Base-by-base conservation (phyloP, 176 grass and related monocot genomes). In the Hordeum marinum region DNA sequence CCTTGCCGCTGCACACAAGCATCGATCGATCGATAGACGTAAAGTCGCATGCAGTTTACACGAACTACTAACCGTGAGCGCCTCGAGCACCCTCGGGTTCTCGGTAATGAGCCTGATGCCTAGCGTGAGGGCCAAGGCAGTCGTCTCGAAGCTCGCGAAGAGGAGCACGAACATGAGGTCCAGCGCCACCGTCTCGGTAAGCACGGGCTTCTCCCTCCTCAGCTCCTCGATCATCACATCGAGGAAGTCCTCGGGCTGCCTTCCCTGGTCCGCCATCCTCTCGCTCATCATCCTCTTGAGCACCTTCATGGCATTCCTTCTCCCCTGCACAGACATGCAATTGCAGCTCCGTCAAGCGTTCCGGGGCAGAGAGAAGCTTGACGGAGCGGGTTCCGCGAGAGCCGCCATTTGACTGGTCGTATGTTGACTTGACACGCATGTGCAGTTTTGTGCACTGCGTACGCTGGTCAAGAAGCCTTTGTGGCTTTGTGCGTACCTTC, bases 111-210 rank as follows among this genome's bases (percentile, higher is more conserved):
- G 90, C 79, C 90, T 94, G 77, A 97, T 74, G 72, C 85, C 94
- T 11, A 92, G 85, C 65, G 94, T 97, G 84, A 97, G 91, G 15
- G 90, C 84, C 92, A 97, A 84, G 4, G 94, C 81, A 14, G 92
- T 94, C 12, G 92, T 91, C 87, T 94, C 89, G 69, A 89, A 94
- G 72, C 92, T 89, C 42, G 92, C 86, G 63, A 94, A 94, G 81
- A 94, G 89, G 48, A 94, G 86, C 72, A 89, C 89, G 70, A 94
- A 89, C 89, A 89, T 87, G 83, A 92, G 85, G 83, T 94, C 92
- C 5, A 94, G 81, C 43, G 92, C 92, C 1, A 92, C 21, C 8
- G 69, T 45, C 72, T 94, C 89, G 0, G 92, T 94, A 23, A 94
- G 46, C 3, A 92, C 84, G 3, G 89, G 62, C 32, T 87, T 89